Base-by-base conservation (phyloP, 1,284 basidiomycete species). In the Exobasidium rhododendri region DNA sequence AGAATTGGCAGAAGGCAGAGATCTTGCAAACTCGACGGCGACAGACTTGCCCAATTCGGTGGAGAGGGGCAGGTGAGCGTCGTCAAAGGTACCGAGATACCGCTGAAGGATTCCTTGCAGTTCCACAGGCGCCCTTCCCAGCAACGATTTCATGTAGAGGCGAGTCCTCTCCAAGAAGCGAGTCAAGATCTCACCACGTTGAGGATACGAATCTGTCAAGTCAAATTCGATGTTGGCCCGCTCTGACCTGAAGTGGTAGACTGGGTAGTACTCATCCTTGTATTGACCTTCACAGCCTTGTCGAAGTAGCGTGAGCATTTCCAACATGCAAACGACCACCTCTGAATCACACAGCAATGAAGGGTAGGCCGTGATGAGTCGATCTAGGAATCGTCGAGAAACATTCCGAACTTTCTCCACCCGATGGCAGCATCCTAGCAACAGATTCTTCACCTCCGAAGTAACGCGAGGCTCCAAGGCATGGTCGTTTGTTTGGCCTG, bases 231-330 rank as follows among this genome's bases (percentile, higher is more conserved):
- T 85, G 47, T 84, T 85, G 56, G 66, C 86, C 70, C 89, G 85
- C 53, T 89, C 86, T 0, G 94, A 97, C 62, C 83, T 82, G 81
- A 90, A 97, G 68, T 88, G 86, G 78, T 91, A 92, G 28, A 85
- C 82, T 0, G 94, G 92, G 63, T 94, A 92, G 79, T 91, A 96
- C 90, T 97, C 94, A 80, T 97, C 92, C 10, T 86, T 83, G 75
- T 87, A 92, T 82, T 97, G 92, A 64, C 91, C 89, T 81, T 97
- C 92, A 77, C 92, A 94, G 0, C 90, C 87, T 56, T 87, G 85
- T 59, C 93, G 86, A 67, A 98, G 83, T 13, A 97, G 83, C 0
- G 94, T 97, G 62, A 98, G 83, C 47, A 92, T 88, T 79, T 98
- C 96, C 47, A 98, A 84, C 63, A 97, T 89, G 29, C 67, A 63